Base-by-base conservation (phyloP, 2,329 filamentous ascomycete genomes). In the Macrophomina pseudophaseolina region DNA sequence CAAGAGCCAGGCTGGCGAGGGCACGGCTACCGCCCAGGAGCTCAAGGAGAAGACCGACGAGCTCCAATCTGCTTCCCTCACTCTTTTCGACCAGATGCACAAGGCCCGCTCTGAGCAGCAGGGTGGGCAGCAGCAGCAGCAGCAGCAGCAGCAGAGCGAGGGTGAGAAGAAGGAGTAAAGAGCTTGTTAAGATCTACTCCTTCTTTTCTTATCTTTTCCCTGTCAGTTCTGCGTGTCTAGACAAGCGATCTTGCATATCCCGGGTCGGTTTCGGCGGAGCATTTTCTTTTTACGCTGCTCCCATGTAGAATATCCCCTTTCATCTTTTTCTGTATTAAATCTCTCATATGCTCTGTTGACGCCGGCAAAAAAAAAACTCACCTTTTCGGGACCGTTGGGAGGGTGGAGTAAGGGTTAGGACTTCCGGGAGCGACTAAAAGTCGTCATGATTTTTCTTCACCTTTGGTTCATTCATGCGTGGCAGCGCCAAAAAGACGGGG, bases 51-150 rank as follows among this genome's bases (percentile, higher is more conserved):
- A 97, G 92, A 96, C 92, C 75, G 95, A 98, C 73, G 94, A 97
- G 83, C 91, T 99, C 78, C 95, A 98, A 86, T 92, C 91, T 80
- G 92, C 94, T 73, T 94, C 91, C 82, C 86, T 99, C 83, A 97
- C 92, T 84, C 90, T 98, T 77, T 98, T 99, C 82, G 95, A 98
- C 86, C 97, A 98, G 91, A 97, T 99, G 92, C 94, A 99, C 91
- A 96, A 97, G 87, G 93, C 94, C 73, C 90, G 92, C 74, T 80
- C 83, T 73, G 91, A 94, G 84, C 71, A 77, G 72, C 72, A 79
- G 71, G 58, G 58, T 49, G 58, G n/a, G n/a, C n/a, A 62, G 58
- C 75, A 78, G 70, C 75, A 81, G 72, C 82, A 54, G 46, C 38
- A 66, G 62, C 62, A 65, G 56, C 56, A 62, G 56, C 65, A 60